Evolutionary conservation across 2,329 filamentous ascomycete genomes (phyloP).

Genomic region (Cordyceps cateniannulata): DNA sequence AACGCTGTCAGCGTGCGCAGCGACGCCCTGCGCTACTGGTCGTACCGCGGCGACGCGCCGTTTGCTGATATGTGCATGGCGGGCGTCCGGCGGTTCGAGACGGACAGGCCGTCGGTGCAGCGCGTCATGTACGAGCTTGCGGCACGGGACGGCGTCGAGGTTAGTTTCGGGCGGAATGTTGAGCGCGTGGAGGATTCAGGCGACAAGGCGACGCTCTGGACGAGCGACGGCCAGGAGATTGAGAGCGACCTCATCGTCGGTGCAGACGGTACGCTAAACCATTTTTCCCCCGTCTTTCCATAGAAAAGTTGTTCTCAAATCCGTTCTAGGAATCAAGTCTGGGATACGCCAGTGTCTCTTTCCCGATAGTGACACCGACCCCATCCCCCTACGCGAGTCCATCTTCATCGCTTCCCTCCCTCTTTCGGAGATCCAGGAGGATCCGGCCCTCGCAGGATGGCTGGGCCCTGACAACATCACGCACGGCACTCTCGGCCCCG

Average conservation of each 20-base stretch:
- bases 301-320: neutral
- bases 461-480: constrained; percentile 4
- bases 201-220: neutral
- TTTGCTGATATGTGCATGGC: neutral
- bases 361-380: constrained; percentile 1
- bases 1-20: neutral
- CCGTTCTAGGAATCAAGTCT: constrained; percentile 9
- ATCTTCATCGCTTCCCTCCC: constrained; percentile 5
- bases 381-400: constrained; percentile 7
- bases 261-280: constrained; percentile 1
- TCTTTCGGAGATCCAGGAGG: neutral
- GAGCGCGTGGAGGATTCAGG: neutral
- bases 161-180: neutral
- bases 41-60: constrained; percentile 2
- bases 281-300: no score
- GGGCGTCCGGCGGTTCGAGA: constrained; percentile 13
- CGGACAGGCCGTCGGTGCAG: constrained; percentile 8
- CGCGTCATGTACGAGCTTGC: constrained; percentile 3
- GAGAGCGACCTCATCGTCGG: constrained; percentile 2
- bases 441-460: neutral
- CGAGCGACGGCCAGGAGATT: neutral
- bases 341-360: neutral
- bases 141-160: neutral
- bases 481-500: constrained; percentile 10
- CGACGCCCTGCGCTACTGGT: constrained; percentile 7